Conservation (phyloP, 2,329 filamentous ascomycete species). For the Amphichorda felina region DNA sequence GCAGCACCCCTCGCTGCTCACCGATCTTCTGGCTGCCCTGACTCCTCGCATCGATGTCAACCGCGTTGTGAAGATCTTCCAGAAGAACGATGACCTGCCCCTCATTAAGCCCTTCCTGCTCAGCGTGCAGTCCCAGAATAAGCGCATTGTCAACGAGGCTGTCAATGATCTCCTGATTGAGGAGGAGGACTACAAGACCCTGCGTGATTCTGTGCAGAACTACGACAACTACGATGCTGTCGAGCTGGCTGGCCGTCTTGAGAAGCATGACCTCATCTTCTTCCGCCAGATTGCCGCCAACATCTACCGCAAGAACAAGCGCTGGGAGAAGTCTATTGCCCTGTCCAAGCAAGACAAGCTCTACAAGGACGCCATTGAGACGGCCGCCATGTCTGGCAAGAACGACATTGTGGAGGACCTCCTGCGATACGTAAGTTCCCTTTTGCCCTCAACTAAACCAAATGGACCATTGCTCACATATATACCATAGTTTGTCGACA, state of each 20-base stretch:
- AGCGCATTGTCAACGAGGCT: conserved; percentile 93
- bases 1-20: conserved; percentile 89
- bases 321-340: conserved; percentile 98
- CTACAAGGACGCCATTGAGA: conserved; percentile 99
- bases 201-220: conserved; percentile 94
- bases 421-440: conserved; percentile 78
- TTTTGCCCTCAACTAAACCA: not conserved
- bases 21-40: conserved; percentile 85
- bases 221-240: conserved; percentile 98
- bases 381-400: conserved; percentile 84
- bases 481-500: conserved; percentile 76
- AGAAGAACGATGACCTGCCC: conserved; percentile 95
- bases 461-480: conserved; percentile 16
- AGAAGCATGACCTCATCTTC: conserved; percentile 97
- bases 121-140: conserved; percentile 94
- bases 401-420: conserved; percentile 88
- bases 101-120: conserved; percentile 98
- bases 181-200: conserved; percentile 98
- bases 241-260: conserved; percentile 79
- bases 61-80: conserved; percentile 97
- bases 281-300: conserved; percentile 97
- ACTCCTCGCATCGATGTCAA: conserved; percentile 96
- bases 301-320: conserved; percentile 99
- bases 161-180: conserved; percentile 97
- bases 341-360: conserved; percentile 98